Conservation (phyloP, 257 asterid species). For the Coffea canephora region DNA sequence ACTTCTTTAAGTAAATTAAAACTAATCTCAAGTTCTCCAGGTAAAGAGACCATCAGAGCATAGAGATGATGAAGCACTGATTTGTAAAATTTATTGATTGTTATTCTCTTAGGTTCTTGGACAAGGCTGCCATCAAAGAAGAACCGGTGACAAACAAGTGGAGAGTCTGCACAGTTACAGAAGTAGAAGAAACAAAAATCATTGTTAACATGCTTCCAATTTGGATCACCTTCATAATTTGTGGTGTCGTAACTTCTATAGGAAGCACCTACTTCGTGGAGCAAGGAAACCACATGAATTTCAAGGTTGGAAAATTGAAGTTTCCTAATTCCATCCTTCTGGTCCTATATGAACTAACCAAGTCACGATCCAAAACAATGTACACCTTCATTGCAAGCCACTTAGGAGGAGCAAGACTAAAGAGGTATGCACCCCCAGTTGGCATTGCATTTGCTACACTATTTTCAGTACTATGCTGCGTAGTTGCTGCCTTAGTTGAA, state of each 20-base stretch:
- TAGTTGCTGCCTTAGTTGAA: slow-evolving; percentile 53
- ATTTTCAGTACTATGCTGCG: slow-evolving; percentile 44
- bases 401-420: neutral
- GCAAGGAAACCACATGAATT: slow-evolving; percentile 53
- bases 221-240: slow-evolving; percentile 45
- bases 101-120: slow-evolving; percentile 37
- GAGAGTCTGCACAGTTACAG: slow-evolving; percentile 39
- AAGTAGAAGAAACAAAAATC: slow-evolving; percentile 56
- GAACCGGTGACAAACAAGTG: slow-evolving; percentile 23
- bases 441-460: slow-evolving; percentile 47
- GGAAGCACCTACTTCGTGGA: slow-evolving; percentile 64
- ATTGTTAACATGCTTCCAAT: slow-evolving; percentile 52
- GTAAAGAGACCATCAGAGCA: too few species aligned
- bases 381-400: neutral
- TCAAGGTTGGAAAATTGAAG: slow-evolving; percentile 45
- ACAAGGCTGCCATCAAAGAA: slow-evolving; percentile 57
- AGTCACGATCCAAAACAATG: neutral
- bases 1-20: too few species aligned
- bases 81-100: neutral
- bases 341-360: slow-evolving; percentile 19
- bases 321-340: slow-evolving; percentile 42
- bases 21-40: too few species aligned
- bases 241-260: slow-evolving; percentile 48
- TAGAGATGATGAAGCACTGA: too few species aligned
- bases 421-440: slow-evolving; percentile 26